Percentiles rank a stretch among this genome's conserved stretches.
Evolutionary conservation across 2,329 filamentous ascomycete species (phyloP).

Genomic region (Trichoderma semiorbis): DNA sequence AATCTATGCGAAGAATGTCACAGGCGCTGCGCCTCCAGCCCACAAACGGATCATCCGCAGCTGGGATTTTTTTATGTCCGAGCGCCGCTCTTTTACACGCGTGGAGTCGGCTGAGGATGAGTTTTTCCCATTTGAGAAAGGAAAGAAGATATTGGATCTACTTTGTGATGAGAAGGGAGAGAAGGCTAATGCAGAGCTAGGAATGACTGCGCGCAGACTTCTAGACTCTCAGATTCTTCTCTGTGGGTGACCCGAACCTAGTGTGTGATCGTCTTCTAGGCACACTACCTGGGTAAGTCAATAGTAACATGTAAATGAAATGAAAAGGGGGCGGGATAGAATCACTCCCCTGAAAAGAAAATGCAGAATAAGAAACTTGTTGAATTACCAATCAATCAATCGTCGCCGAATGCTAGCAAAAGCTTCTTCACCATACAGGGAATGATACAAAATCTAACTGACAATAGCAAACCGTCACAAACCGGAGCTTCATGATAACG

Average conservation of each 20-base stretch:
- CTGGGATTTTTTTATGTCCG: conserved; percentile 1
- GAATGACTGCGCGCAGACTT: not conserved
- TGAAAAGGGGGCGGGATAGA: not conserved
- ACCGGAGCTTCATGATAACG: not conserved
- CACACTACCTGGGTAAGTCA: not conserved
- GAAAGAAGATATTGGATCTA: not conserved
- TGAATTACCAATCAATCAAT: conserved; percentile 5
- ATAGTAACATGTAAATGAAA: not conserved
- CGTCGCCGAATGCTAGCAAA: conserved; percentile 9
- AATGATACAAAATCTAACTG: conserved; percentile 9
- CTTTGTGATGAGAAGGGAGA: not conserved
- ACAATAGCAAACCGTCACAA: not conserved
- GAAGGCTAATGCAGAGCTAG: conserved; percentile 2
- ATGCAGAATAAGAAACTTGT: not conserved
- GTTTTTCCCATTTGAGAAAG: not conserved
- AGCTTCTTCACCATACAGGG: not conserved
- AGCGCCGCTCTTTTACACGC: conserved; percentile 2
- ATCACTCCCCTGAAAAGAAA: not conserved
- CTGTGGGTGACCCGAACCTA: not conserved
- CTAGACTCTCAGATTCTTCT: not conserved
- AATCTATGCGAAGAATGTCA: not conserved
- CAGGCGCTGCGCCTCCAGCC: not conserved
- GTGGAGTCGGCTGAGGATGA: not conserved
- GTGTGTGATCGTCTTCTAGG: not conserved
- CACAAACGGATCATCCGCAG: not conserved